Conservation (phyloP, 306 rosid species). For the Acacia melanoxylon region DNA sequence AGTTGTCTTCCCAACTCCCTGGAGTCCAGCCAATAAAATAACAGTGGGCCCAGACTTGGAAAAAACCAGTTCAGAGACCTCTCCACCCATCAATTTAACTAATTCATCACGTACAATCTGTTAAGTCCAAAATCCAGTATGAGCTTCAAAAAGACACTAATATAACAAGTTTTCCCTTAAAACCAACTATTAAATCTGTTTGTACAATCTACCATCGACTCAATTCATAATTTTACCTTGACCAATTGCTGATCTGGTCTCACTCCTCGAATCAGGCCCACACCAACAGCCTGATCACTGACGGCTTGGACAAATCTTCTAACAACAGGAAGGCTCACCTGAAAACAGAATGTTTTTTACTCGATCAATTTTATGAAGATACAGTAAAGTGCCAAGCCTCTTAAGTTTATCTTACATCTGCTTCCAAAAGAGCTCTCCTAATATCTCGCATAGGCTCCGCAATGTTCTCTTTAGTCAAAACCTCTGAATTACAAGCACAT, state of each 20-base stretch:
- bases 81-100: conserved; percentile 96
- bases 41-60: conserved; percentile 82
- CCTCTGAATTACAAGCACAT: conserved; percentile 57
- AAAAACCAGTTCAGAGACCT: conserved; percentile 81
- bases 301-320: conserved; percentile 94
- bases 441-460: conserved; percentile 98
- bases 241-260: conserved; percentile 96
- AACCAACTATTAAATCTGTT: not conserved
- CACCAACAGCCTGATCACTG: conserved; percentile 91
- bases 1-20: conserved; percentile 99
- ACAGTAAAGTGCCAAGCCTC: conserved; percentile 18
- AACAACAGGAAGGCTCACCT: conserved; percentile 99
- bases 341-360: conserved; percentile 38
- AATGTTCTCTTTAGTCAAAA: conserved; percentile 90
- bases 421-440: conserved; percentile 96
- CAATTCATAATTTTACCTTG: conserved; percentile 47
- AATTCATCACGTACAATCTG: conserved; percentile 95
- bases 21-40: conserved; percentile 93
- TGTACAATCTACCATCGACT: not conserved
- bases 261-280: conserved; percentile 84
- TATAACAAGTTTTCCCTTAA: not conserved
- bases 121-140: conserved; percentile 41
- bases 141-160: conserved; percentile 3
- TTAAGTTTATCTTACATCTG: conserved; percentile 66
- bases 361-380: not conserved